Evolutionary conservation across 345 rosid genomes (phyloP).

Genomic region (Populus davidiana): DNA sequence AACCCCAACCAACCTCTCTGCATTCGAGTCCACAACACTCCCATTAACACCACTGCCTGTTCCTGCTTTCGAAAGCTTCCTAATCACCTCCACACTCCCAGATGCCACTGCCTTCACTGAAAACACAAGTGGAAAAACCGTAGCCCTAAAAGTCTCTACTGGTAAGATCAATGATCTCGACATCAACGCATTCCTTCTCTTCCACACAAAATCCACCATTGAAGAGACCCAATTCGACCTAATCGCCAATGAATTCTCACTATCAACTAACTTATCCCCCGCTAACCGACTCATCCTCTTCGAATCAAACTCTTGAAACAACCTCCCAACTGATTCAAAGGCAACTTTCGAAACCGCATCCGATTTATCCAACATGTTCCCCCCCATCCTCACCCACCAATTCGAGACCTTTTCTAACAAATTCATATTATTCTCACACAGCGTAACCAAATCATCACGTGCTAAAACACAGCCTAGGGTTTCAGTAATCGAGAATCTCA

Average conservation of each 20-base stretch:
- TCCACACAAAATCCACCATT: constrained; percentile 82
- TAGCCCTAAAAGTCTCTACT: constrained; percentile 77
- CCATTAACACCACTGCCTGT: constrained; percentile 31
- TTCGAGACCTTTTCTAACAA: constrained; percentile 75
- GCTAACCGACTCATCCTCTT: constrained; percentile 92
- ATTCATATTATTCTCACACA: constrained; percentile 79
- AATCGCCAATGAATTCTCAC: constrained; percentile 85
- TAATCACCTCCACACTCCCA: constrained; percentile 68
- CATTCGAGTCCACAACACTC: constrained; percentile 57
- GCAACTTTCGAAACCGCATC: constrained; percentile 89
- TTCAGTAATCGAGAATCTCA: constrained; percentile 81
- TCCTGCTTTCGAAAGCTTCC: constrained; percentile 61
- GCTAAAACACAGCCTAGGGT: constrained; percentile 89
- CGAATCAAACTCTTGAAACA: constrained; percentile 87
- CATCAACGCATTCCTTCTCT: constrained; percentile 69
- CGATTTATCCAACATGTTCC: constrained; percentile 77
- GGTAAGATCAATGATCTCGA: constrained; percentile 83
- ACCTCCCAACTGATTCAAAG: constrained; percentile 87
- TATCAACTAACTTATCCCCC: constrained; percentile 93
- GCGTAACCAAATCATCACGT: constrained; percentile 82
- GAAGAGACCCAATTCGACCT: constrained; percentile 92
- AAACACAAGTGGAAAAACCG: constrained; percentile 81
- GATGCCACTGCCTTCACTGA: constrained; percentile 91
- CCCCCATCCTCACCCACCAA: constrained; percentile 87
- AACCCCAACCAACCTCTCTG: constrained; percentile 84